Evolutionary conservation across 352 stramenopile species (phyloP), one percentile per base, ranked within the genome.

Genomic region (Phytophthora pistaciae): DNA sequence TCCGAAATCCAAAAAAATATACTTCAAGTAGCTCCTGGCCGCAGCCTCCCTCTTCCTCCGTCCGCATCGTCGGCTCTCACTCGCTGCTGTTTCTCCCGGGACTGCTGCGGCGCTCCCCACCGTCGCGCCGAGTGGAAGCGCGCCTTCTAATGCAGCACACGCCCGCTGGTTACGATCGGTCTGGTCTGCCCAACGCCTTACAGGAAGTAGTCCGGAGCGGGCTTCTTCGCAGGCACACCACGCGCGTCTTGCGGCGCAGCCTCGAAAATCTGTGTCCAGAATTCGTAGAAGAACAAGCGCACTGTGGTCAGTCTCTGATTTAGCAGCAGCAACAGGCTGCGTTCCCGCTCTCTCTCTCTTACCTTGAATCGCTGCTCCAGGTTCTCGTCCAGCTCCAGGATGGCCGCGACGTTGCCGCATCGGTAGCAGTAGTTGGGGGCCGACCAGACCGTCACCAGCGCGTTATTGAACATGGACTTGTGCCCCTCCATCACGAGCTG

Each of bases 361-460:
- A 96, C 86, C 83, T 95, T 96, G 76, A 96, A 96, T 52, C 87
- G 87, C 72, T 95, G 88, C 74, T 95, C 87, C 54, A 98, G 68
- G 72, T 99, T 98, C 79, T 99, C 98, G 82, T 99, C 98, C 44
- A 99, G 78, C 75, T 99, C 96, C 65, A 99, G 82, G 78, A 99
- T 99, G 27, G 97, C 96, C 9, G 98, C 98, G 8, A 99, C 97
- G 76, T 99, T 99, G 27, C 98, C 98, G 72, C 97, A 99, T 64
- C 97, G 88, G 83, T 99, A 99, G 75, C 98, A 99, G 80, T 99
- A 99, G 80, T 99, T 99, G 21, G 98, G 98, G n/a, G 98, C 98
- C 56, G 92, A 99, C 96, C 97, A 99, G 33, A 99, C 97, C 14
- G 98, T 99, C 29, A 99, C 98, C 55, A 99, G 86, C n/a, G 88